A percentile compares a stretch with the other conserved stretches of the same genome.
These are phyloP conservation scores for Yamadazyma songkhlaensis DNA, from an alignment of 1,139 yeast genomes.

Conservation along the genomic window DNA sequence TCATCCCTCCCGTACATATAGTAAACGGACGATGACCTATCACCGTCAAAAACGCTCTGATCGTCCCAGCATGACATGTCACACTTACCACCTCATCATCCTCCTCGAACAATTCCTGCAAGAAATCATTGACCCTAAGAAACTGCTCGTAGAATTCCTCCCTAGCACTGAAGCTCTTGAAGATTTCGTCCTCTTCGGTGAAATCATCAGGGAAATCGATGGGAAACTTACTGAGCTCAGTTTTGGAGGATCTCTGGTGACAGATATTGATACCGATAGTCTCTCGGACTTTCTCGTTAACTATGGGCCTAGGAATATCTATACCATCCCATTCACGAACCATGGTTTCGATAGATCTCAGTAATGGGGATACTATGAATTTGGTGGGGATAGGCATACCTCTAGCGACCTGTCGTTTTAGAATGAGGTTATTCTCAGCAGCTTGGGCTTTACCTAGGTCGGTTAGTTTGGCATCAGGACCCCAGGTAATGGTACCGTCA, in stretches of 20 bases:
- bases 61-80: constrained; percentile 66
- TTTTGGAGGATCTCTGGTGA: constrained; percentile 51
- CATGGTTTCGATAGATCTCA: constrained; percentile 59
- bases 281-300: constrained; percentile 61
- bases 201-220: constrained; percentile 42
- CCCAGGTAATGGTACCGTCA: constrained; percentile 60
- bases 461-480: constrained; percentile 68
- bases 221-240: constrained; percentile 22
- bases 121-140: constrained; percentile 44
- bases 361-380: constrained; percentile 64
- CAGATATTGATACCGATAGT: constrained; percentile 68
- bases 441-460: constrained; percentile 50
- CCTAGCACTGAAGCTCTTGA: constrained; percentile 33
- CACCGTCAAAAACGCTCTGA: constrained; percentile 56
- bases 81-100: constrained; percentile 41
- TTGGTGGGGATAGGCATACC: constrained; percentile 55
- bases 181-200: constrained; percentile 46
- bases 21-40: constrained; percentile 56
- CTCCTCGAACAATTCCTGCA: constrained; percentile 49
- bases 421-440: constrained; percentile 39
- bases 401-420: constrained; percentile 39
- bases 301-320: constrained; percentile 30
- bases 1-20: constrained; percentile 65
- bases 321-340: constrained; percentile 57
- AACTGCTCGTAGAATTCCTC: constrained; percentile 45